Evolutionary conservation across 306 rosid genomes (phyloP).

Genomic region (Hippophae rhamnoides): DNA sequence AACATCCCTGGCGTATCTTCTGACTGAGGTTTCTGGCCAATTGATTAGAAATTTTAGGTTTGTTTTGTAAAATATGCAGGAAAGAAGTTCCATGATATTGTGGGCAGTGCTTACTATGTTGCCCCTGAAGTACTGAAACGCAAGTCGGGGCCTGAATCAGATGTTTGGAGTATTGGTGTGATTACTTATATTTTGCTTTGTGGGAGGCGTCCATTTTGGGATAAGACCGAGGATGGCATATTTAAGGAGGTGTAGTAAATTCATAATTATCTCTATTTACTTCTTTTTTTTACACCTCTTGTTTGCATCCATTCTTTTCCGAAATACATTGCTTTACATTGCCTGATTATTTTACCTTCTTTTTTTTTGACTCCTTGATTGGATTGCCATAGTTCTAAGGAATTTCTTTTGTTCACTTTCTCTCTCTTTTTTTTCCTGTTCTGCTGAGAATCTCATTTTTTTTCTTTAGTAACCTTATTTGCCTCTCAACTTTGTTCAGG

Average conservation of each 20-base stretch:
- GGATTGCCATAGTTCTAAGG: not conserved
- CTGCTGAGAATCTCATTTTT: not conserved
- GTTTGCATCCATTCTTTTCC: not conserved
- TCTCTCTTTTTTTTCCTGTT: not conserved
- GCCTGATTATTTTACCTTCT: not conserved
- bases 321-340: not conserved
- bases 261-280: slow-evolving; percentile 9
- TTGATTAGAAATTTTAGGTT: slow-evolving; percentile 17
- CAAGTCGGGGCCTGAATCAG: slow-evolving; percentile 97
- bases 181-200: slow-evolving; percentile 95
- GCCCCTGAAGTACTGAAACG: slow-evolving; percentile 98
- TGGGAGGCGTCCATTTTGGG: slow-evolving; percentile 99
- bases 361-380: not conserved
- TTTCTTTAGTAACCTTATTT: slow-evolving; percentile 4
- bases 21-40: slow-evolving; percentile 15
- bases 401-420: not conserved
- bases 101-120: slow-evolving; percentile 97
- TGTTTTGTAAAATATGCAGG: slow-evolving; percentile 39
- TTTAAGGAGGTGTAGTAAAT: slow-evolving; percentile 81
- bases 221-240: slow-evolving; percentile 98
- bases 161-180: slow-evolving; percentile 99
- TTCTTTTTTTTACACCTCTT: not conserved
- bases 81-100: slow-evolving; percentile 79
- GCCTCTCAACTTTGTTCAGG: slow-evolving; percentile 35
- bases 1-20: not conserved